Base-by-base conservation (phyloP, 192 early-diverging fungal species). In the Coemansia sp. region DNA sequence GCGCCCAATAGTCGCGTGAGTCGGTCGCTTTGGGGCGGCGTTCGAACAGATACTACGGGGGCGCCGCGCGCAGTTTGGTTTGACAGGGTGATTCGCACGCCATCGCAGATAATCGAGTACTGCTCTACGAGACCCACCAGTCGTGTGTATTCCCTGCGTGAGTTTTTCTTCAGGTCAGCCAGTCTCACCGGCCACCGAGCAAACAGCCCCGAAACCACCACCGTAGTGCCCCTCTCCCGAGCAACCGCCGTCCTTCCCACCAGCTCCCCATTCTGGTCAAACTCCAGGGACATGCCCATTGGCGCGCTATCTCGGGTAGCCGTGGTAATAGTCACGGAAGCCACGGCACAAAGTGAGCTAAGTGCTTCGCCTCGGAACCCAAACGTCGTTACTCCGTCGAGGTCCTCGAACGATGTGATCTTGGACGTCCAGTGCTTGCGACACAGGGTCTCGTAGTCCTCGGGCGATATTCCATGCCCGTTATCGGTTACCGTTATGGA, bases 291-390 rank as follows among this genome's bases (percentile, higher is more conserved):
- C 13, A 77, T 61, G 6, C 91, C 97, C 70, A 72, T 55, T 3
- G 75, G 75, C 20, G 68, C 76, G 2, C 72, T 64, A 14, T 77
- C 80, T 20, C 84, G 76, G 14, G 92, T 92, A 6, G 84, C 84
- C 3, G 93, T 94, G 6, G 85, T 86, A 0, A 94, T 84, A 0
- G 85, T 76, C 1, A 95, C 66, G 0, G 53, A 56, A 13, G 82
- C 55, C 13, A 83, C 69, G 2, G 92, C 89, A 59, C 94, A 95
- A 0, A 99, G 71, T 0, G 95, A 95, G 62, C 90, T 92, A 4
- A 99, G 81, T 4, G 97, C 97, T 55, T 99, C 95, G 0, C 94
- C 95, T 31, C 91, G 83, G 70, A 99, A 99, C 3, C 97, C 97
- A 86, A 95, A 97, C 14, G 94, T 90, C 1, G 50, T 23, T n/a